Percentiles rank a stretch among this genome's conserved stretches.
Conservation (phyloP, 768 basidiomycete genomes). For the Mycena vulgaris region DNA sequence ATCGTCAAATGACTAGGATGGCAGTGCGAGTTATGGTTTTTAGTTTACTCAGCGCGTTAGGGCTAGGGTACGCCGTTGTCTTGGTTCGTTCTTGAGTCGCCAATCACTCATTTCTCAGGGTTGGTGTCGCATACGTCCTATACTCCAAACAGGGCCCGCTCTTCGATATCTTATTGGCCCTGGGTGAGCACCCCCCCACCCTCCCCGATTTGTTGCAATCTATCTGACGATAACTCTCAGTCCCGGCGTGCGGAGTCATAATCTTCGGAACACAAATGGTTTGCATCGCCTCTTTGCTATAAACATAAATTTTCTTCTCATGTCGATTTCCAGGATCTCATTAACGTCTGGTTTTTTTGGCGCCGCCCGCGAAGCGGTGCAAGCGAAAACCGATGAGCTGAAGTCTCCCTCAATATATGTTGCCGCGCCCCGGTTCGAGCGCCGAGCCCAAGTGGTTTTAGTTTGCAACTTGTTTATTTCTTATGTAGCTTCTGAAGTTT, state of each 20-base stretch:
- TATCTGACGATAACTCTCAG: neutral
- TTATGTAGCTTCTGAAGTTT: neutral
- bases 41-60: conserved; percentile 45
- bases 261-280: conserved; percentile 35
- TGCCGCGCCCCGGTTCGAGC: neutral
- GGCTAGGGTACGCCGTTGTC: conserved; percentile 42
- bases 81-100: neutral
- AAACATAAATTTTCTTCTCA: too few species aligned
- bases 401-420: conserved; percentile 6
- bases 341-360: conserved; percentile 32
- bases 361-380: neutral
- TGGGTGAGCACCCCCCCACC: neutral
- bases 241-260: conserved; percentile 15
- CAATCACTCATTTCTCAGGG: conserved; percentile 11
- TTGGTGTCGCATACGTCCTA: conserved; percentile 34
- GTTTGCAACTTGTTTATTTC: neutral
- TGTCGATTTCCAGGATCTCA: conserved; percentile 15
- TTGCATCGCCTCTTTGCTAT: neutral
- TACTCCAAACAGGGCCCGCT: conserved; percentile 24
- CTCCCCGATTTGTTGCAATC: too few species aligned
- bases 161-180: conserved; percentile 34
- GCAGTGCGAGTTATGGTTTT: conserved; percentile 49
- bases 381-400: neutral
- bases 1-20: conserved; percentile 34
- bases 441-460: neutral